Percentiles rank a stretch among this genome's conserved stretches.
Evolutionary conservation across 106 monocot genomes (phyloP).

Genomic region (Agapanthus africanus): DNA sequence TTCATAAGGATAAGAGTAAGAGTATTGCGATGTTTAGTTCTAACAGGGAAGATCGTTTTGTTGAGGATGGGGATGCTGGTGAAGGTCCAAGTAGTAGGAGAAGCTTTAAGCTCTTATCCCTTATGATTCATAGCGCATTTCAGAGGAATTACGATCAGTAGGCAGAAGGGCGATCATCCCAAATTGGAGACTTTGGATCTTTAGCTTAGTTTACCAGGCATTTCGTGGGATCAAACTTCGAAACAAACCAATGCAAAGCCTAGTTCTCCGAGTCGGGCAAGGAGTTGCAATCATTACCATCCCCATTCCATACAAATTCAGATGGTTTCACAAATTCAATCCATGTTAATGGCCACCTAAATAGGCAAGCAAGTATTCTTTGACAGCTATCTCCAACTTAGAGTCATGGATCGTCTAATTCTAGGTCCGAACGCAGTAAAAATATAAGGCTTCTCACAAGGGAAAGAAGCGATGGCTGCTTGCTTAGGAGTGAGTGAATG

Average conservation of each 20-base stretch:
- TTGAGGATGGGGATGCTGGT: slow-evolving; percentile 31
- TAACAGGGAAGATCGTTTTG: slow-evolving; percentile 7
- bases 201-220: slow-evolving; percentile 54
- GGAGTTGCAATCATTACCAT: slow-evolving; percentile 49
- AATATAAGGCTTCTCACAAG: too few species aligned
- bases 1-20: slow-evolving; percentile 53
- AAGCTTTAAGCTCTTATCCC: slow-evolving; percentile 46
- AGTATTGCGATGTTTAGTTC: slow-evolving; percentile 29
- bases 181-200: slow-evolving; percentile 64
- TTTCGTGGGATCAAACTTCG: slow-evolving; percentile 16
- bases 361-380: too few species aligned
- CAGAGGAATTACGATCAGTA: slow-evolving; percentile 18
- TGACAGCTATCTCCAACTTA: too few species aligned
- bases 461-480: too few species aligned
- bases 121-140: slow-evolving; percentile 19
- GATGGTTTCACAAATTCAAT: slow-evolving; percentile 58
- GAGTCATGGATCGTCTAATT: too few species aligned
- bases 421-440: too few species aligned
- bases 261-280: slow-evolving; percentile 20
- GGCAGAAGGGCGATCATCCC: slow-evolving; percentile 22
- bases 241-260: slow-evolving; percentile 13
- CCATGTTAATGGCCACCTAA: too few species aligned
- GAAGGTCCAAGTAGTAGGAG: slow-evolving; percentile 53
- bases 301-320: slow-evolving; percentile 49
- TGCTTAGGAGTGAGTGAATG: too few species aligned